phyloP scores from a whole-genome alignment of 192 early-diverging fungal species.

The Oehlia diaphana region DNA sequence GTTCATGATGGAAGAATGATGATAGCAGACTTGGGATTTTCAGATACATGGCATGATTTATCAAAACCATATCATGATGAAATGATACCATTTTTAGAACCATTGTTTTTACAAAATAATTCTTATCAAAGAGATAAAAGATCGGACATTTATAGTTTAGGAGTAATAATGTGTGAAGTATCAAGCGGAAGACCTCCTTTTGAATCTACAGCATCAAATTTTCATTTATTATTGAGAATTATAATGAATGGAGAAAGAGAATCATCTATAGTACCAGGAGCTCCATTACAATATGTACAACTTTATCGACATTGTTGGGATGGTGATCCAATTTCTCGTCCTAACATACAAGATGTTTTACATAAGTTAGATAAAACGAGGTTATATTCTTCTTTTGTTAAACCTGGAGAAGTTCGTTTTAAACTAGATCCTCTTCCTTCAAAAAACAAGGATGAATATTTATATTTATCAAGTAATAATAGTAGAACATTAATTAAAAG shows the following conservation, averaged over 20 bases:
- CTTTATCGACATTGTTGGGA: constrained; percentile 47
- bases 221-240: not conserved
- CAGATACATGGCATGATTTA: not conserved
- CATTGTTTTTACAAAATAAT: constrained; percentile 4
- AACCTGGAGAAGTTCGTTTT: not conserved
- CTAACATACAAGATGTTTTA: constrained; percentile 2
- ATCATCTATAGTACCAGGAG: constrained; percentile 35
- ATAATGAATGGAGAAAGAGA: constrained; percentile 36
- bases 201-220: not conserved
- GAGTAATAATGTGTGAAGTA: constrained; percentile 25
- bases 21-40: constrained; percentile 6
- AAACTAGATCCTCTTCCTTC: not conserved
- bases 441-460: not conserved
- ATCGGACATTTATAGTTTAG: constrained; percentile 29
- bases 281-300: constrained; percentile 38
- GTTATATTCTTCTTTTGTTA: not conserved
- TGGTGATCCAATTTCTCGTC: constrained; percentile 38
- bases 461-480: not conserved
- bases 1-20: constrained; percentile 8
- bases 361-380: not conserved
- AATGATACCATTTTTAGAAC: constrained; percentile 13
- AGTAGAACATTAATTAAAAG: not conserved
- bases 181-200: constrained; percentile 18
- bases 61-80: not conserved
- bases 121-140: not conserved